Conservation (phyloP, 169 alveolate genomes). For the Theileria sp. region DNA sequence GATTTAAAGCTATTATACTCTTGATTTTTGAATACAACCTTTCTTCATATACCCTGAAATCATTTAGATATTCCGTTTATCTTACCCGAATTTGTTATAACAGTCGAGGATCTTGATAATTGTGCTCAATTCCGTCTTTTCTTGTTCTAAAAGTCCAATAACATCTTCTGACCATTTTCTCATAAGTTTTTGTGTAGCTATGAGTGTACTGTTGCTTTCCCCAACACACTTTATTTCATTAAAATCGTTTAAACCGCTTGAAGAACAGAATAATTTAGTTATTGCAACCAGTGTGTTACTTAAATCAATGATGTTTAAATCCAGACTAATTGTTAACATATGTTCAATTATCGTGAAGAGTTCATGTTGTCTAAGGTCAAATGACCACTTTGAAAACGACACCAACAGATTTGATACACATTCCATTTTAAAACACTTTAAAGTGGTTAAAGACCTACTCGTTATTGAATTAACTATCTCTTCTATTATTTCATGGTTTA, state of each 20-base stretch:
- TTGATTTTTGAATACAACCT: background rate
- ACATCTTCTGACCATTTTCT: conserved; percentile 2
- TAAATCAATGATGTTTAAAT: background rate
- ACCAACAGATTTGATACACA: background rate
- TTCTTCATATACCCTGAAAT: conserved; percentile 15
- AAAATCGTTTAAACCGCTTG: background rate
- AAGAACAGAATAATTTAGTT: background rate
- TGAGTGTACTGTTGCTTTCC: background rate
- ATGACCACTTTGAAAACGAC: conserved; percentile 16
- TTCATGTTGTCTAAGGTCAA: background rate
- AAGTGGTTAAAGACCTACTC: background rate
- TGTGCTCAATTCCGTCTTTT: background rate
- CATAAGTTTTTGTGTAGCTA: background rate
- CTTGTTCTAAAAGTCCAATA: conserved; percentile 13
- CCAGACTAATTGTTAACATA: background rate
- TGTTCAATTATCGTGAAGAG: background rate
- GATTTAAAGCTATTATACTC: conserved; percentile 6
- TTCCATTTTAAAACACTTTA: background rate
- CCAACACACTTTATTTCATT: conserved; percentile 1
- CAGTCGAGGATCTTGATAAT: conserved; percentile 1
- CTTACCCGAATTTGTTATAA: conserved; percentile 20
- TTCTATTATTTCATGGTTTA: background rate
- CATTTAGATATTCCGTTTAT: background rate
- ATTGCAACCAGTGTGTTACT: conserved; percentile 9
- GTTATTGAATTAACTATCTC: background rate